Evolutionary conservation across 129 eudicot genomes (phyloP).

Genomic region (Arctium lappa): DNA sequence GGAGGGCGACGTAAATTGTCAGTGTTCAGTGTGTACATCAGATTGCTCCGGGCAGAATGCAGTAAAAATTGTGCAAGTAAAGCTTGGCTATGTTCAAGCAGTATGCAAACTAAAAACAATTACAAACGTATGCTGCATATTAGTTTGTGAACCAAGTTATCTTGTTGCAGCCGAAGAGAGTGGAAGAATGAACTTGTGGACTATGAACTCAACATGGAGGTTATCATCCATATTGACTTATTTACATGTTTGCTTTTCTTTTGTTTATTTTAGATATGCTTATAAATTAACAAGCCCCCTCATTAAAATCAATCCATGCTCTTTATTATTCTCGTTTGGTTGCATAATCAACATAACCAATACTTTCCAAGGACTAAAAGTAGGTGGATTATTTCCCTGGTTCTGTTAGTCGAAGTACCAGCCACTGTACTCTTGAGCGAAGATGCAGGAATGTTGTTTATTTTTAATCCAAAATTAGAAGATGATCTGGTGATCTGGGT

Average conservation of each 20-base stretch:
- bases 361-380: no score
- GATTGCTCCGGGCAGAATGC: conserved; percentile 60
- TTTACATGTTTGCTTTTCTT: conserved; percentile 1
- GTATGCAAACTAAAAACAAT: conserved; percentile 52
- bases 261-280: background rate
- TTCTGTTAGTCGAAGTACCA: background rate
- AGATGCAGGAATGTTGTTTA: background rate
- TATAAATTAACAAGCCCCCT: background rate
- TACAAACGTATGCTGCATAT: conserved; percentile 46
- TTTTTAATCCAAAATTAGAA: background rate
- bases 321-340: background rate
- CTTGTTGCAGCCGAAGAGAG: conserved; percentile 78
- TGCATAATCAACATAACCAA: background rate
- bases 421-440: background rate
- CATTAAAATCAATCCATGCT: background rate
- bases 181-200: conserved; percentile 82
- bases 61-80: conserved; percentile 74
- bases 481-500: background rate
- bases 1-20: conserved; percentile 54
- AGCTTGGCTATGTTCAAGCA: conserved; percentile 62
- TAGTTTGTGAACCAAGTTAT: conserved; percentile 76
- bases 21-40: conserved; percentile 61
- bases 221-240: conserved; percentile 20
- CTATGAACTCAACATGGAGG: conserved; percentile 95
- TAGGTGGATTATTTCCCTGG: no score